These are phyloP conservation scores for Primulina huaijiensis DNA, from an alignment of 257 asterid genomes.

Conservation along the genomic window DNA sequence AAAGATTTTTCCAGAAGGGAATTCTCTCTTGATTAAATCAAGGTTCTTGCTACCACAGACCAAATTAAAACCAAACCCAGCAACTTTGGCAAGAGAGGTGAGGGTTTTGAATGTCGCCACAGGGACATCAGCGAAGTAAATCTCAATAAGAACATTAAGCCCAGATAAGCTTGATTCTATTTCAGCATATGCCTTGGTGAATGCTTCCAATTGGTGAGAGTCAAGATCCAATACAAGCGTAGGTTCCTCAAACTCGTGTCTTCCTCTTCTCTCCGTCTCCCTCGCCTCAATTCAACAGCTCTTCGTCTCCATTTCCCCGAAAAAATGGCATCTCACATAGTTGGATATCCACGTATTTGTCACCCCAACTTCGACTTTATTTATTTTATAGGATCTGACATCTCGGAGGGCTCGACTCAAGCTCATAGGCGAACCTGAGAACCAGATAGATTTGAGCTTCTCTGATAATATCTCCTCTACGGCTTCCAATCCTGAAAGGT, in stretches of 20 bases:
- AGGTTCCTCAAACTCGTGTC: conserved; percentile 40
- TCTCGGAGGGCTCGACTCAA: too few species aligned
- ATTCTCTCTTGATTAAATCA: conserved; percentile 55
- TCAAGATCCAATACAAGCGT: conserved; percentile 53
- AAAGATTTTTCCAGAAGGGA: conserved; percentile 65
- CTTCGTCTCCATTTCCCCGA: conserved; percentile 7
- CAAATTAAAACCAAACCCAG: conserved; percentile 53
- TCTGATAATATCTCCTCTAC: too few species aligned
- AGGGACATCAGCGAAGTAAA: conserved; percentile 59
- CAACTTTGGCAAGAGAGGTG: conserved; percentile 42
- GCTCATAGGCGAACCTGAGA: too few species aligned
- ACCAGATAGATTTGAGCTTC: too few species aligned
- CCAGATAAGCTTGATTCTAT: conserved; percentile 51
- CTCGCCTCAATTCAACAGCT: conserved; percentile 3
- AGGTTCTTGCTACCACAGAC: conserved; percentile 63
- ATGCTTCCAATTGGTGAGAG: conserved; percentile 44
- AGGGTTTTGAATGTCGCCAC: conserved; percentile 51
- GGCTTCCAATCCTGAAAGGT: too few species aligned
- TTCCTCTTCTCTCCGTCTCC: conserved; percentile 21
- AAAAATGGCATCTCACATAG: too few species aligned
- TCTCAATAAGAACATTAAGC: conserved; percentile 41
- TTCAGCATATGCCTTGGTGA: conserved; percentile 43
- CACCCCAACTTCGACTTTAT: too few species aligned
- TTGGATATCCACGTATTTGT: too few species aligned
- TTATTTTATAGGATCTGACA: too few species aligned